Evolutionary conservation across 2,329 filamentous ascomycete genomes (phyloP).

Genomic region (Aspergillus arachidicola): DNA sequence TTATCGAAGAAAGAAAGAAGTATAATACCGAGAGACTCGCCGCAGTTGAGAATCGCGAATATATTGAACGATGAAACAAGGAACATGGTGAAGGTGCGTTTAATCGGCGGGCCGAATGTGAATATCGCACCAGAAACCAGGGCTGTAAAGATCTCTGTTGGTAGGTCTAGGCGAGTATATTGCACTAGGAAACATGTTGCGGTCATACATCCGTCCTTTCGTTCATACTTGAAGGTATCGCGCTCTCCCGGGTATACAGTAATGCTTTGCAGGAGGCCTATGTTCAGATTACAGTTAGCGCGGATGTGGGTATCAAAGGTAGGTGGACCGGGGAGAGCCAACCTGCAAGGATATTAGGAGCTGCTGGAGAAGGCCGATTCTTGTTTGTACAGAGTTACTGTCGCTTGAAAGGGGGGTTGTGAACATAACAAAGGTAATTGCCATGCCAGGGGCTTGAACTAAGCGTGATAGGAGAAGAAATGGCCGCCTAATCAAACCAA

Average conservation of each 20-base stretch:
- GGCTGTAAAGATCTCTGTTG: neutral
- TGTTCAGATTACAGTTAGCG: neutral
- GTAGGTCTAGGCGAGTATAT: neutral
- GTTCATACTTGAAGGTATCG: neutral
- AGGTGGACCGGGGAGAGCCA: neutral
- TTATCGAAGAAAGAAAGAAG: too few relatives aligned
- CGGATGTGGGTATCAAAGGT: neutral
- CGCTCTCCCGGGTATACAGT: neutral
- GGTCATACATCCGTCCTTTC: neutral
- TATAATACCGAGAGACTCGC: neutral
- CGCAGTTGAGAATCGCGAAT: neutral
- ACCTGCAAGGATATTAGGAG: neutral
- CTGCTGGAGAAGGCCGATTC: too few relatives aligned
- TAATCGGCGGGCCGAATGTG: neutral
- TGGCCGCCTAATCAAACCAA: too few relatives aligned
- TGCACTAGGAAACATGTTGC: neutral
- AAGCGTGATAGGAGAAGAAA: too few relatives aligned
- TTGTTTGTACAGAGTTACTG: too few relatives aligned
- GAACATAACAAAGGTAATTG: too few relatives aligned
- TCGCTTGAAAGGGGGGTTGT: too few relatives aligned
- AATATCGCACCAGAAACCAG: neutral
- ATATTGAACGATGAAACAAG: neutral
- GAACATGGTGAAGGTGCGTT: neutral
- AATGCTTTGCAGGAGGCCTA: neutral
- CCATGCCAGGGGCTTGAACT: too few relatives aligned